Evolutionary conservation across 2,329 filamentous ascomycete species (phyloP).

Genomic region (Diaporthe vaccinii): DNA sequence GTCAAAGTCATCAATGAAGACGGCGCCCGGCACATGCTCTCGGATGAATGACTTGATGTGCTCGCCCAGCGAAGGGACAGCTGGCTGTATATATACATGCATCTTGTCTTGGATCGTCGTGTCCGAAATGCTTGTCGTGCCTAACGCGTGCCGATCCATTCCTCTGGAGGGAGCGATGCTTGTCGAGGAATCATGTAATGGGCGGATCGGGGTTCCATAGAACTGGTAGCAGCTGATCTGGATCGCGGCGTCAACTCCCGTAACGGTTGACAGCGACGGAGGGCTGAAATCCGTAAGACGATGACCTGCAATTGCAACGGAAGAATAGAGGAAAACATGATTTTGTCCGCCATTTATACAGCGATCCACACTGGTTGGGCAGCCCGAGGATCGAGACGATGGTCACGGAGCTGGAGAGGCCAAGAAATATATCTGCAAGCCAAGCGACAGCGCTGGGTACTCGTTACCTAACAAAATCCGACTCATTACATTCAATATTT

Average conservation of each 20-base stretch:
- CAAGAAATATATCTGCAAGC: constrained; percentile 21
- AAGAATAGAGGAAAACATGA: neutral
- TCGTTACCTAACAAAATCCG: constrained; percentile 21
- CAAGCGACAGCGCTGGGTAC: constrained; percentile 9
- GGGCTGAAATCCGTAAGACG: neutral
- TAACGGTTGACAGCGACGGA: neutral
- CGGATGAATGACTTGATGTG: constrained; percentile 50
- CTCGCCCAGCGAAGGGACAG: constrained; percentile 50
- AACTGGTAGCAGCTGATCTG: neutral
- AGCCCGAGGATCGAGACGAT: neutral
- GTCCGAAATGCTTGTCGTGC: neutral
- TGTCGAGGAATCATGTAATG: constrained; percentile 22
- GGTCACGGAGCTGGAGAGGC: neutral
- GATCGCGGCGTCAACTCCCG: constrained; percentile 10
- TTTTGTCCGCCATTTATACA: constrained; percentile 6
- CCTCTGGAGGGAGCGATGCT: constrained; percentile 29
- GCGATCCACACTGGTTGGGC: neutral
- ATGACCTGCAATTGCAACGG: neutral
- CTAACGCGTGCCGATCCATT: constrained; percentile 22
- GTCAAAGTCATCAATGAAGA: constrained; percentile 48
- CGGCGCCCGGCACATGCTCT: constrained; percentile 47
- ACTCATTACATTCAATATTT: constrained; percentile 19
- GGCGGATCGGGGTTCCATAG: constrained; percentile 13
- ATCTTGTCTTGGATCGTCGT: constrained; percentile 40
- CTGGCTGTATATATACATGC: constrained; percentile 47